Conservation (phyloP, 495 filamentous ascomycete genomes). For the Cercophora samala region DNA sequence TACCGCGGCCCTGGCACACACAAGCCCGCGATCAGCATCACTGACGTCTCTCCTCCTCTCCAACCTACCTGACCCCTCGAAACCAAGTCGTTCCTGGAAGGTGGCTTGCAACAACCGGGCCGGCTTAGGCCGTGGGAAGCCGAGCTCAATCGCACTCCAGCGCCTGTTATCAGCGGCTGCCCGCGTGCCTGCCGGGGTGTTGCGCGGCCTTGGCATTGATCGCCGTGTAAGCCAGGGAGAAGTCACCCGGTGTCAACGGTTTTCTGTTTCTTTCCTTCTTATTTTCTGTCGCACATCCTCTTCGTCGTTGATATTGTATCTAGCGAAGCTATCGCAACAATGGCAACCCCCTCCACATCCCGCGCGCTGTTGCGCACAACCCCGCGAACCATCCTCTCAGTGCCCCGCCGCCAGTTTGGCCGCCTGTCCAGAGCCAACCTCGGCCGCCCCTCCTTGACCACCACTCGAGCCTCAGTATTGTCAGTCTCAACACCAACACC, state of each 20-base stretch:
- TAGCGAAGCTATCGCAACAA: constrained; percentile 9
- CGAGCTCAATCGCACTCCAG: constrained; percentile 17
- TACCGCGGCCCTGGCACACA: constrained; percentile 2
- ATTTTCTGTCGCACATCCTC: neutral
- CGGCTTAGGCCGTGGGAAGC: constrained; percentile 37
- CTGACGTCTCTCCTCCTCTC: neutral
- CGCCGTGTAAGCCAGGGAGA: neutral
- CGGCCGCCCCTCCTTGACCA: neutral
- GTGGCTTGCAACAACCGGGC: constrained; percentile 23
- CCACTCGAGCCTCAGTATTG: constrained; percentile 3
- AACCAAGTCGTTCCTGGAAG: constrained; percentile 15
- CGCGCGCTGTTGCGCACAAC: constrained; percentile 34
- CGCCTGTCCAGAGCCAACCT: constrained; percentile 10
- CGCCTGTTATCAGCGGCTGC: constrained; percentile 14
- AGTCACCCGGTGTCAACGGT: neutral
- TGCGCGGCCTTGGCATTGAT: constrained; percentile 5
- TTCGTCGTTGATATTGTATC: neutral
- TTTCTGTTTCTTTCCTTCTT: constrained; percentile 1
- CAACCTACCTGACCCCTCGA: too few species aligned
- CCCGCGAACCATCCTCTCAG: neutral
- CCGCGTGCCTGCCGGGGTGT: neutral
- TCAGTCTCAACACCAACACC: constrained; percentile 13
- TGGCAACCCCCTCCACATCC: constrained; percentile 32
- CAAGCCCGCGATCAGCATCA: constrained; percentile 1
- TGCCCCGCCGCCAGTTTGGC: constrained; percentile 10